Percentiles rank a stretch among this genome's conserved stretches.
Evolutionary conservation across 805 yeast genomes (phyloP).

Genomic region (Saitoella complicata): DNA sequence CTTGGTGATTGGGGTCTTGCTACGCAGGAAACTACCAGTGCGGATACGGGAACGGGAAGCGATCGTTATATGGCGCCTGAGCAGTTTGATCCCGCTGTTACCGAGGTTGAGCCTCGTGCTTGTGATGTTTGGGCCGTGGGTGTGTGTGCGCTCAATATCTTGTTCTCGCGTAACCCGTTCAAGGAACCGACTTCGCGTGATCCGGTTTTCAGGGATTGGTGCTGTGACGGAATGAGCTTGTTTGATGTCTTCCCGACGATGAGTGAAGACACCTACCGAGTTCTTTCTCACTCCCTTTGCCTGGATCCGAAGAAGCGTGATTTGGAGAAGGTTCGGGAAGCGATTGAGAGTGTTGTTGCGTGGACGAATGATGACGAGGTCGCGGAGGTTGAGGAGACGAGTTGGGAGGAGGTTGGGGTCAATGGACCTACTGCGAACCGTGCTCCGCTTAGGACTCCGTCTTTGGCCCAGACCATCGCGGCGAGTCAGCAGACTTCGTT

Average conservation of each 20-base stretch:
- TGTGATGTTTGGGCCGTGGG: constrained; percentile 80
- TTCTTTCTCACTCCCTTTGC: constrained; percentile 57
- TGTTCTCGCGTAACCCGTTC: constrained; percentile 86
- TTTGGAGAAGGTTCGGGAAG: constrained; percentile 41
- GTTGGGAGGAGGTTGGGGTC: constrained; percentile 2
- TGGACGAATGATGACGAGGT: constrained; percentile 77
- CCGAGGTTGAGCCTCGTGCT: constrained; percentile 37
- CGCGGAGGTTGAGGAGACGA: constrained; percentile 27
- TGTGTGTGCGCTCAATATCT: constrained; percentile 59
- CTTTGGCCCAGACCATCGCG: constrained; percentile 6
- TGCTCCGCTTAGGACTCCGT: constrained; percentile 21
- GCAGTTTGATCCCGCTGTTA: constrained; percentile 59
- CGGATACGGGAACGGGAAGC: constrained; percentile 70
- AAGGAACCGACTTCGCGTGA: constrained; percentile 49
- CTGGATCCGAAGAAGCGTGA: constrained; percentile 79
- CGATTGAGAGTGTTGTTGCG: constrained; percentile 41
- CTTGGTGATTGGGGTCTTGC: constrained; percentile 88
- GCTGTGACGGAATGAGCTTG: constrained; percentile 71
- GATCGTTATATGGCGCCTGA: constrained; percentile 91
- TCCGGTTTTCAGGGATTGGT: constrained; percentile 71
- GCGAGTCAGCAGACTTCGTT: constrained; percentile 1
- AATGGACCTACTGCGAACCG: constrained; percentile 17
- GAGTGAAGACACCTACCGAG: constrained; percentile 76
- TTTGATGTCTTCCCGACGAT: constrained; percentile 84
- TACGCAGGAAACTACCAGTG: constrained; percentile 41